These are phyloP conservation scores for Barbarea vulgaris DNA, from an alignment of 345 rosid genomes.

Conservation along the genomic window DNA sequence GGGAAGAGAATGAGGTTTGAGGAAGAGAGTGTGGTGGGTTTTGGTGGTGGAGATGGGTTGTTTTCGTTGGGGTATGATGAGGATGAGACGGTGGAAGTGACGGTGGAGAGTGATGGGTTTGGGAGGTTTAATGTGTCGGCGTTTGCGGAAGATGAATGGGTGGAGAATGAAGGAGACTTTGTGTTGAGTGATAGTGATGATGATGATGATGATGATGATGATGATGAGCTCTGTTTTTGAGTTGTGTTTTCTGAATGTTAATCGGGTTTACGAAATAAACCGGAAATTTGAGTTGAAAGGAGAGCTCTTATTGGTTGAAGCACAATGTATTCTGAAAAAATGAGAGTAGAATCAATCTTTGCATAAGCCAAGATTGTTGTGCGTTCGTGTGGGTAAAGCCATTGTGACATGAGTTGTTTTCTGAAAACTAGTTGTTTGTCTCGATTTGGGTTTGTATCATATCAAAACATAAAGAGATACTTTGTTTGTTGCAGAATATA, in stretches of 20 bases:
- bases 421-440: background rate
- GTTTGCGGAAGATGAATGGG: conserved; percentile 75
- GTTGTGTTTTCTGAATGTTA: conserved; percentile 5
- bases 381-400: background rate
- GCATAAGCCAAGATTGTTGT: background rate
- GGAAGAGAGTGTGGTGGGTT: conserved; percentile 30
- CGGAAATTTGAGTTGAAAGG: conserved; percentile 1
- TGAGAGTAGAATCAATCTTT: background rate
- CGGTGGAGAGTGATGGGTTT: conserved; percentile 50
- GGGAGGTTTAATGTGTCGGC: conserved; percentile 55
- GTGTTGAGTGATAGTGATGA: conserved; percentile 48
- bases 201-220: conserved; percentile 38
- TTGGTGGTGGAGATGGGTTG: conserved; percentile 40
- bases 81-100: conserved; percentile 51
- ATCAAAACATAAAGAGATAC: too few relatives aligned
- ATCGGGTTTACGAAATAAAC: conserved; percentile 1
- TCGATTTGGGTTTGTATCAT: background rate
- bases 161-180: conserved; percentile 50
- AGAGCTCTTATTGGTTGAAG: conserved; percentile 3
- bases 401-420: background rate
- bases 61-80: conserved; percentile 54
- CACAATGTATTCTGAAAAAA: background rate
- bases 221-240: conserved; percentile 30
- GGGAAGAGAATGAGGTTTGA: conserved; percentile 46
- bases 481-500: too few relatives aligned